Percentiles rank a stretch among this genome's conserved stretches.
phyloP scores from a whole-genome alignment of 1,284 basidiomycete species.

The Sutorius eximius region DNA sequence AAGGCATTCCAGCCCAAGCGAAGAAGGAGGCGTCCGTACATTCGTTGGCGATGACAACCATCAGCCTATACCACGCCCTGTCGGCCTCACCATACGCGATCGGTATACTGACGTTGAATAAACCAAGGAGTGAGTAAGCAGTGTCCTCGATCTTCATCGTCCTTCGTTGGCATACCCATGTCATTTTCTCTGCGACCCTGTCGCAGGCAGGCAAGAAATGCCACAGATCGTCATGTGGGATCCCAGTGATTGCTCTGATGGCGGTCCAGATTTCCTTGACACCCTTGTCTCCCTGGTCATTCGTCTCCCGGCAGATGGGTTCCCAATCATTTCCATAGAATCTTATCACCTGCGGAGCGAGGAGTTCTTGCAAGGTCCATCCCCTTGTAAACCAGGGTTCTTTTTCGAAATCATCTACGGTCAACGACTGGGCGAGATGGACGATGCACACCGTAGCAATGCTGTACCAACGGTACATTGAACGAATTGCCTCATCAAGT shows the following conservation, averaged over 20 bases:
- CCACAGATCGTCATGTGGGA: slow-evolving; percentile 10
- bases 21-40: slow-evolving; percentile 20
- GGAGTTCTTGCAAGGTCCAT: slow-evolving; percentile 24
- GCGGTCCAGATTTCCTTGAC: slow-evolving; percentile 15
- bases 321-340: slow-evolving; percentile 23
- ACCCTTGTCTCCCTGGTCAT: slow-evolving; percentile 10
- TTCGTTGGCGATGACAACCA: slow-evolving; percentile 19
- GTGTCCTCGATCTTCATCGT: slow-evolving; percentile 19
- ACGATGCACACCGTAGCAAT: slow-evolving; percentile 20
- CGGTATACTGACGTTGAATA: slow-evolving; percentile 20
- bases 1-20: slow-evolving; percentile 19
- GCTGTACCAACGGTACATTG: slow-evolving; percentile 25
- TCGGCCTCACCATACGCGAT: slow-evolving; percentile 23
- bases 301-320: slow-evolving; percentile 9
- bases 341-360: slow-evolving; percentile 16
- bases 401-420: slow-evolving; percentile 11
- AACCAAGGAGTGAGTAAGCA: slow-evolving; percentile 21
- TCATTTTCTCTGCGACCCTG: slow-evolving; percentile 21
- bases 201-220: slow-evolving; percentile 20
- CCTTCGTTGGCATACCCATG: slow-evolving; percentile 17
- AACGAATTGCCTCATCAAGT: slow-evolving; percentile 27
- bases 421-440: slow-evolving; percentile 12
- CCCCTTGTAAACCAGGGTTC: slow-evolving; percentile 24
- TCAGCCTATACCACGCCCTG: slow-evolving; percentile 17
- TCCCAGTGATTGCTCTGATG: slow-evolving; percentile 11